Percentiles rank a stretch among this genome's conserved stretches.
Conservation (phyloP, 305 asterid genomes). For the Plantago lanceolata region DNA sequence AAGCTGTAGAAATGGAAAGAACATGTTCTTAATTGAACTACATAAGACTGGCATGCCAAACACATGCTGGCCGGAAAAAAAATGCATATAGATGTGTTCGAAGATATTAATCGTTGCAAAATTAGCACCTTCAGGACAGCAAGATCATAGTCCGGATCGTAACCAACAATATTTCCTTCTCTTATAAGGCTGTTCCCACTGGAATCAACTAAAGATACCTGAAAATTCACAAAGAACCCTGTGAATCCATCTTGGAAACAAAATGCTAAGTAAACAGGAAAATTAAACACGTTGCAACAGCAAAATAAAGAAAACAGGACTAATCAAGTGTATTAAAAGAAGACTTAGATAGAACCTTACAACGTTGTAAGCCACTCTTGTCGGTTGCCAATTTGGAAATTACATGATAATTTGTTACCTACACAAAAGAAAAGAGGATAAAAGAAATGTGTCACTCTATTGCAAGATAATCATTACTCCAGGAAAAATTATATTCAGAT, state of each 20-base stretch:
- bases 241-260: not conserved
- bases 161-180: conserved; percentile 63
- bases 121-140: conserved; percentile 74
- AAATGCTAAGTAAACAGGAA: not conserved
- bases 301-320: conserved; percentile 13
- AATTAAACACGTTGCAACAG: not conserved
- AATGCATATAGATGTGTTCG: not conserved
- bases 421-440: conserved; percentile 13
- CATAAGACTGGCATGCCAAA: not conserved
- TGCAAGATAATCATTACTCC: conserved; percentile 2
- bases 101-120: not conserved
- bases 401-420: conserved; percentile 88
- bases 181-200: conserved; percentile 49
- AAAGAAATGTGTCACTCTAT: not conserved
- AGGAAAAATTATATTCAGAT: conserved; percentile 3
- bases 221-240: conserved; percentile 12
- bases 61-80: not conserved
- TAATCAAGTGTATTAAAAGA: conserved; percentile 1
- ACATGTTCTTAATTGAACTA: too few relatives aligned
- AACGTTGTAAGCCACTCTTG: conserved; percentile 65
- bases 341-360: conserved; percentile 61
- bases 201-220: conserved; percentile 67
- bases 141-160: conserved; percentile 75
- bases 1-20: too few relatives aligned
- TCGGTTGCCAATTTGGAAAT: conserved; percentile 75